Base-by-base conservation (phyloP, 495 filamentous ascomycete species). In the Xylaria acuta region DNA sequence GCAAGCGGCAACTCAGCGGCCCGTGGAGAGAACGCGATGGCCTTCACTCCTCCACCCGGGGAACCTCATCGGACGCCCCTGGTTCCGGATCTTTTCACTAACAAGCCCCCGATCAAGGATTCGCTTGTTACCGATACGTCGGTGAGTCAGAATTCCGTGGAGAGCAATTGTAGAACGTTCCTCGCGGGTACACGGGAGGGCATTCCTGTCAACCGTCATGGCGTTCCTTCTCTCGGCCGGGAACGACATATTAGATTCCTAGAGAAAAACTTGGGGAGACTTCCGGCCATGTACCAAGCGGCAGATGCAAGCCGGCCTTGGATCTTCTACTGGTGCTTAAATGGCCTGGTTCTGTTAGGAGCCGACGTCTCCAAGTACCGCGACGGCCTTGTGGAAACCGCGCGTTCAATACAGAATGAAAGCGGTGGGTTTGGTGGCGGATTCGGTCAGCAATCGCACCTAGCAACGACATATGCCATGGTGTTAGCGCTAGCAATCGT, bases 391-490 rank as follows among this genome's bases (percentile, higher is more conserved):
- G 85, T 91, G 22, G 82, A 88, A 53, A 96, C 94, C 1, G 88
- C 96, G 27, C 84, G 85, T 38, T 86, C 92, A 14, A 90, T 94
- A 79, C 97, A 98, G 81, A 96, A 98, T 79, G 77, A 84, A 38
- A 86, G 84, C 20, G 96, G 96, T 9, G 96, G 96, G 8, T 97
- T 98, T 81, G 97, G 96, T 34, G 96, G 96, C 60, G 95, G 96
- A n/a, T 90, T 92, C 80, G 92, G 94, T 53, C 97, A 98, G 78
- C 84, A 87, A 71, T 94, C 93, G 16, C 96, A 99, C 81, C 83
- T 93, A 72, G 95, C 95, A 30, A 87, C 92, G n/a, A 92, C 91
- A 1, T 99, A 98, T 84, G 92, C 94, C 22, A 88, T 91, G 38
- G 83, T 97, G 11, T 84, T 98, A 25, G 87, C 91, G 11, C 84